Percentiles rank a stretch among this genome's conserved stretches.
phyloP scores from a whole-genome alignment of 2,329 filamentous ascomycete species.

The Epichloe coenophiala region DNA sequence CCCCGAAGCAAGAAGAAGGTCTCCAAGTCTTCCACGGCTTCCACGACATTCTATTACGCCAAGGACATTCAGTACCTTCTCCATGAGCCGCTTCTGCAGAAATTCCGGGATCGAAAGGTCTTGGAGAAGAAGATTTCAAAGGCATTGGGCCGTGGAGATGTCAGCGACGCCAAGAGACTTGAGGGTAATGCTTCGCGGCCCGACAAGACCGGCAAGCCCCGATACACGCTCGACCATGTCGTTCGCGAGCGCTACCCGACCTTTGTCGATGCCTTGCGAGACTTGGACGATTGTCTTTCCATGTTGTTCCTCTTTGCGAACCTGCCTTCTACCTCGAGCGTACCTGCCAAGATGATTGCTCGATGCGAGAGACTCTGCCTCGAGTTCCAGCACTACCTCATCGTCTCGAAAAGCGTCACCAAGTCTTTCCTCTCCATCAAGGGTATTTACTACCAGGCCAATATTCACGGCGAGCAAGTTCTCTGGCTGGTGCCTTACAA shows the following conservation, averaged over 20 bases:
- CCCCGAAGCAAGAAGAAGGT: conserved; percentile 96
- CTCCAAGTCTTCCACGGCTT: conserved; percentile 75
- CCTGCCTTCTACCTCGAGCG: conserved; percentile 75
- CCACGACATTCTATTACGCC: conserved; percentile 81
- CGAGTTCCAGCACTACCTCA: conserved; percentile 97
- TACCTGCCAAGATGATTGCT: conserved; percentile 90
- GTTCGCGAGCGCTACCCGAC: conserved; percentile 97
- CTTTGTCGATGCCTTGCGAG: conserved; percentile 84
- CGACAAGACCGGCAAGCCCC: conserved; percentile 81
- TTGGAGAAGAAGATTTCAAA: conserved; percentile 95
- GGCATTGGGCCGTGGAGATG: conserved; percentile 83
- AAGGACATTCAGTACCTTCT: conserved; percentile 98
- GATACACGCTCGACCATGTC: conserved; percentile 88
- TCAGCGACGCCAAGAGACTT: conserved; percentile 72
- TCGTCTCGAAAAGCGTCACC: conserved; percentile 76
- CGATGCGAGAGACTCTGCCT: conserved; percentile 85
- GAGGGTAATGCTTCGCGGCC: conserved; percentile 77
- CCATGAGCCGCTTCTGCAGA: conserved; percentile 84
- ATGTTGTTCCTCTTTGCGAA: conserved; percentile 98
- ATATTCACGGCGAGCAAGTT: conserved; percentile 91
- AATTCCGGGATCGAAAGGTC: conserved; percentile 94
- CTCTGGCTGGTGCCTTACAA: conserved; percentile 96
- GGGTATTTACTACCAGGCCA: conserved; percentile 98
- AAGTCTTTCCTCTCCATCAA: conserved; percentile 98
- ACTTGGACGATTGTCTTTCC: conserved; percentile 90